Conservation (phyloP, 2,329 filamentous ascomycete genomes). For the Fusarium hostae region DNA sequence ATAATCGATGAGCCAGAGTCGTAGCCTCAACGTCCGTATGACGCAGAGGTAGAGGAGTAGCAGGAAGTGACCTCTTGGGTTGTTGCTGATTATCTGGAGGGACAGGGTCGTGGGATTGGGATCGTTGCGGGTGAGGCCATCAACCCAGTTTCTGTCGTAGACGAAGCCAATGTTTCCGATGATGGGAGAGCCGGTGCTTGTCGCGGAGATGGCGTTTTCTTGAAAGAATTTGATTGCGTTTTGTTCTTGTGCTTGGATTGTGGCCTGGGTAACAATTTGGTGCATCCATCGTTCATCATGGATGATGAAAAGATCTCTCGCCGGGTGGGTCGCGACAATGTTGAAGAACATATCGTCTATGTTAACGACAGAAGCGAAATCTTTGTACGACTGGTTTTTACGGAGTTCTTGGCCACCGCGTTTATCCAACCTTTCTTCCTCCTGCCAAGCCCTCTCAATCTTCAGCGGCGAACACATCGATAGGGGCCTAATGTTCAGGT, state of each 20-base stretch:
- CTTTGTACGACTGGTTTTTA: not conserved
- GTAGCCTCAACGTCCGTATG: not conserved
- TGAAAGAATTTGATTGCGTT: not conserved
- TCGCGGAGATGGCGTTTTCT: not conserved
- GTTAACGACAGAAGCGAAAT: not conserved
- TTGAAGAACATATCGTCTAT: not conserved
- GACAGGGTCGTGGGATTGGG: not conserved
- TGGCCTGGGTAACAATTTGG: fast-evolving
- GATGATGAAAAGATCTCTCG: not conserved
- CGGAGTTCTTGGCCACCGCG: fast-evolving
- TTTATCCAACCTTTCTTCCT: not conserved
- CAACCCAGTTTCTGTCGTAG: not conserved
- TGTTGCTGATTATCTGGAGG: not conserved
- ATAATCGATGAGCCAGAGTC: not conserved
- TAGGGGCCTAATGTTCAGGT: not conserved
- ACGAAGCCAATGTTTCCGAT: not conserved
- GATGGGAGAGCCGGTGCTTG: not conserved
- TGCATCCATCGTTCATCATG: not conserved
- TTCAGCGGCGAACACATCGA: not conserved
- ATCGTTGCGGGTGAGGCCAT: not conserved
- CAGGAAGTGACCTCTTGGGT: not conserved
- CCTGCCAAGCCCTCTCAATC: not conserved
- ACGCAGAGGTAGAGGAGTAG: not conserved
- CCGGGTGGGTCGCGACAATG: not conserved
- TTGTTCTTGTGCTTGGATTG: not conserved